Percentiles rank a stretch among this genome's conserved stretches.
phyloP scores from a whole-genome alignment of 2,329 filamentous ascomycete species.

The Colletotrichum truncatum region DNA sequence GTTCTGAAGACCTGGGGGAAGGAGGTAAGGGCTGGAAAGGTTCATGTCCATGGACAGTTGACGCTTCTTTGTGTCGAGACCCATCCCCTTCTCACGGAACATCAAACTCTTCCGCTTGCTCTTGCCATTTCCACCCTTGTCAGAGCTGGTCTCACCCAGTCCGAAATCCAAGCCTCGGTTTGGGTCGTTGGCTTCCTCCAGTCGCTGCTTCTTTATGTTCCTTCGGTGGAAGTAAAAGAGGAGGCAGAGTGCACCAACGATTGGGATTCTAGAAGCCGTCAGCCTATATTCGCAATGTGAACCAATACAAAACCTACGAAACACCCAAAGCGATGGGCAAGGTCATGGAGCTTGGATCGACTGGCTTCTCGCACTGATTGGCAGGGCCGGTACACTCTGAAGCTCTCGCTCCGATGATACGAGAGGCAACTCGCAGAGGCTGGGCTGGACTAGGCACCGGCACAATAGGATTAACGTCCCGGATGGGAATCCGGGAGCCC shows the following conservation, averaged over 20 bases:
- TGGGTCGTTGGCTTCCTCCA: conserved; percentile 86
- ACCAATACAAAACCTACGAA: conserved; percentile 65
- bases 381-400: conserved; percentile 32
- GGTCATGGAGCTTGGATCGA: conserved; percentile 62
- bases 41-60: conserved; percentile 79
- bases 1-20: conserved; percentile 81
- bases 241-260: conserved; percentile 72
- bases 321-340: conserved; percentile 75
- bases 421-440: conserved; percentile 29
- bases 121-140: conserved; percentile 40
- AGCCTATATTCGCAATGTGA: conserved; percentile 20
- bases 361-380: conserved; percentile 68
- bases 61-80: conserved; percentile 45
- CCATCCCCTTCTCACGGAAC: conserved; percentile 59
- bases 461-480: conserved; percentile 27
- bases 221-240: conserved; percentile 83
- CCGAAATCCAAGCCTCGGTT: conserved; percentile 95
- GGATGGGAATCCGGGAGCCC: conserved; percentile 37
- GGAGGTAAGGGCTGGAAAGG: conserved; percentile 86
- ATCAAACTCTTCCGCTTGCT: conserved; percentile 53
- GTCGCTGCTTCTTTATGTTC: conserved; percentile 74
- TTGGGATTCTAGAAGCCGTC: conserved; percentile 71
- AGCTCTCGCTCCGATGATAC: conserved; percentile 26
- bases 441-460: not conserved
- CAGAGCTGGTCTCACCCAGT: conserved; percentile 62